These are phyloP conservation scores for Ampelocalamus luodianensis DNA, from an alignment of 176 grass and related monocot species.

Conservation along the genomic window DNA sequence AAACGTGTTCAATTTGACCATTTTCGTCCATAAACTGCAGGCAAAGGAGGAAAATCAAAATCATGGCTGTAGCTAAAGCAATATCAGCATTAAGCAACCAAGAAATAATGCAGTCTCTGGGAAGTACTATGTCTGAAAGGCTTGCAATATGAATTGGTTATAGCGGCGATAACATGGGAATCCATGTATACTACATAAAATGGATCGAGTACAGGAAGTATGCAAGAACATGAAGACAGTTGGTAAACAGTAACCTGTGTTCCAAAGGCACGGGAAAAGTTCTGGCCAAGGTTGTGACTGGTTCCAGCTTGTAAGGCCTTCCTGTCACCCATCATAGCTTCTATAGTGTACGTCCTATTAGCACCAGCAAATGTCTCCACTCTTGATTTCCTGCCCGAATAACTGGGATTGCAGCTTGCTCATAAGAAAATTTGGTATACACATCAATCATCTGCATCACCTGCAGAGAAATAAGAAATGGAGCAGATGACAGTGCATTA, in stretches of 20 bases:
- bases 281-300: constrained; percentile 93
- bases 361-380: constrained; percentile 96
- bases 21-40: constrained; percentile 97
- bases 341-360: constrained; percentile 42
- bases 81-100: constrained; percentile 33
- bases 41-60: constrained; percentile 16
- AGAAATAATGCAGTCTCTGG: constrained; percentile 13
- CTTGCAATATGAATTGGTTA: constrained; percentile 22
- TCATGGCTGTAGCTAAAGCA: constrained; percentile 20
- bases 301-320: constrained; percentile 99
- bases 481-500: too few relatives aligned
- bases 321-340: constrained; percentile 77
- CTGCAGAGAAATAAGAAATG: constrained; percentile 53
- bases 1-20: constrained; percentile 84
- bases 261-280: constrained; percentile 94
- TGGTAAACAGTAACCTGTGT: constrained; percentile 69
- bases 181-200: constrained; percentile 21
- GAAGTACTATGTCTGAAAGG: not conserved
- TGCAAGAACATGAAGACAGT: constrained; percentile 3
- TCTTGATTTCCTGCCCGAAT: constrained; percentile 92
- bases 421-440: constrained; percentile 93
- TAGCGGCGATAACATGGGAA: constrained; percentile 6
- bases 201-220: constrained; percentile 15
- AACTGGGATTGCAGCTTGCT: constrained; percentile 94
- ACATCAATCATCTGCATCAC: constrained; percentile 96